Percentiles rank a stretch among this genome's conserved stretches.
Conservation (phyloP, 352 stramenopile species). For the Phytopythium litorale region DNA sequence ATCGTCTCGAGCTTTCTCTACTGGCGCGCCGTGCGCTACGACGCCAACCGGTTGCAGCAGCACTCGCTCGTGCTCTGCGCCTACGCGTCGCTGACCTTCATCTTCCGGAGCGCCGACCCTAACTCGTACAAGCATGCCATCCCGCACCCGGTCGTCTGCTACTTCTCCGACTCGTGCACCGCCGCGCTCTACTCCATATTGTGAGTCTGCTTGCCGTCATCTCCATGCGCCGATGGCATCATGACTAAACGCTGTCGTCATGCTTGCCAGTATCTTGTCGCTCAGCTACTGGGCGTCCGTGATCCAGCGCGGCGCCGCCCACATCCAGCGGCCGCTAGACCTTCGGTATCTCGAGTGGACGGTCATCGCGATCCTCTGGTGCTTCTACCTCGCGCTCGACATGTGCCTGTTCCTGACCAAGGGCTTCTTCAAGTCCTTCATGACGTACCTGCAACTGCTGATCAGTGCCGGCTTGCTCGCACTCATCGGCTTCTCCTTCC, state of each 20-base stretch:
- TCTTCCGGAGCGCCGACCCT: constrained; percentile 27
- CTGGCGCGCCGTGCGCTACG: constrained; percentile 19
- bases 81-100: constrained; percentile 28
- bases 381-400: constrained; percentile 34
- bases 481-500: constrained; percentile 16
- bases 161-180: constrained; percentile 30
- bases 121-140: constrained; percentile 24
- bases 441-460: constrained; percentile 25
- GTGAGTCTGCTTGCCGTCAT: constrained; percentile 1
- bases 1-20: constrained; percentile 17
- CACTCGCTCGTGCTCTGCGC: constrained; percentile 23
- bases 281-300: constrained; percentile 55
- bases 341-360: constrained; percentile 24
- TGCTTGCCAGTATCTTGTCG: constrained; percentile 35
- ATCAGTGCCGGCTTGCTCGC: constrained; percentile 16
- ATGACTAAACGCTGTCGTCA: background rate
- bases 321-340: constrained; percentile 17
- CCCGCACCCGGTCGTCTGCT: constrained; percentile 14
- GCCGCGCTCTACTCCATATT: constrained; percentile 35
- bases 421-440: constrained; percentile 29
- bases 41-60: constrained; percentile 21
- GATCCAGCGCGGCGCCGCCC: constrained; percentile 34
- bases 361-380: constrained; percentile 28
- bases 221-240: background rate
- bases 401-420: constrained; percentile 30